A percentile compares a stretch with the other conserved stretches of the same genome.
Conservation (phyloP, 768 basidiomycete species). For the Tricholoma matsutake region DNA sequence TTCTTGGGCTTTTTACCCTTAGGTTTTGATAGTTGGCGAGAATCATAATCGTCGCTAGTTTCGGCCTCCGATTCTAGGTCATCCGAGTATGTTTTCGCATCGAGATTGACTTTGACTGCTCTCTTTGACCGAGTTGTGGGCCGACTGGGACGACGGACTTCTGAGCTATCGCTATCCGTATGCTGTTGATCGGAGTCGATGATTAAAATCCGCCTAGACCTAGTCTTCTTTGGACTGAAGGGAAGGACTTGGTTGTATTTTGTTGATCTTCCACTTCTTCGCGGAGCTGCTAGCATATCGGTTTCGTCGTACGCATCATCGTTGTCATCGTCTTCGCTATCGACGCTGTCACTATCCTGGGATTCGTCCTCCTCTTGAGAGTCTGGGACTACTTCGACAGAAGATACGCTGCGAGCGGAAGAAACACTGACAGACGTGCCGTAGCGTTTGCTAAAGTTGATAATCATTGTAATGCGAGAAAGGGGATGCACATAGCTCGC, state of each 20-base stretch:
- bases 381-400: conserved; percentile 27
- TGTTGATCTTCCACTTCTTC: conserved; percentile 21
- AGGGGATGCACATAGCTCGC: conserved; percentile 54
- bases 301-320: conserved; percentile 26
- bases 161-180: conserved; percentile 20
- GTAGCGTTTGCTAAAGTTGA: conserved; percentile 29
- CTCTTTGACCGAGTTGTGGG: conserved; percentile 50
- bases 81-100: conserved; percentile 24
- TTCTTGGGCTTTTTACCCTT: conserved; percentile 20
- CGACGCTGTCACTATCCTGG: conserved; percentile 10
- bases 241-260: conserved; percentile 40
- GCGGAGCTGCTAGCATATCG: conserved; percentile 12
- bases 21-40: not conserved
- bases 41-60: conserved; percentile 22
- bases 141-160: conserved; percentile 31
- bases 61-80: conserved; percentile 30
- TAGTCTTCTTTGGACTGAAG: conserved; percentile 67
- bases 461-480: conserved; percentile 46
- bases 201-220: conserved; percentile 32
- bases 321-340: conserved; percentile 23
- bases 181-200: conserved; percentile 36
- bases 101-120: conserved; percentile 33
- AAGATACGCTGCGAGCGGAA: conserved; percentile 22
- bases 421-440: conserved; percentile 21
- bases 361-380: conserved; percentile 34